These are phyloP conservation scores for Nannizziopsis barbatae DNA, from an alignment of 2,329 filamentous ascomycete genomes.

Conservation along the genomic window DNA sequence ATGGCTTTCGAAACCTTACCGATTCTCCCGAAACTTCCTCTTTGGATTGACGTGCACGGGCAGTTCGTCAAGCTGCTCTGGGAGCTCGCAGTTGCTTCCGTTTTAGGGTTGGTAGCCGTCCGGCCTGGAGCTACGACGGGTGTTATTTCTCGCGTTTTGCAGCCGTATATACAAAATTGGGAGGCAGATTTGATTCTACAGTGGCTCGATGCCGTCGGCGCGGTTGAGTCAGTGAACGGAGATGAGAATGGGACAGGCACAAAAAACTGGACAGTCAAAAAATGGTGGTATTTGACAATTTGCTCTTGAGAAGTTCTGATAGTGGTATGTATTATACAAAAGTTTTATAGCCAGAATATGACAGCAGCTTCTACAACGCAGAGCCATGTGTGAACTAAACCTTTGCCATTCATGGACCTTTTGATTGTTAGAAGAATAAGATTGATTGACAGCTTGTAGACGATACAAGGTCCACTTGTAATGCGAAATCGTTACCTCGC, in stretches of 20 bases:
- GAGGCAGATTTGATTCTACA: constrained; percentile 32
- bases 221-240: constrained; percentile 16
- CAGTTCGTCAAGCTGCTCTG: constrained; percentile 29
- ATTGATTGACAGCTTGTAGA: not conserved
- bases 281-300: constrained; percentile 36
- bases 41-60: constrained; percentile 42
- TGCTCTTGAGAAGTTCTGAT: constrained; percentile 1
- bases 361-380: too few species aligned
- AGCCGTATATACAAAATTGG: constrained; percentile 33
- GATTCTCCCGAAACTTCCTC: constrained; percentile 28
- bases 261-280: constrained; percentile 25
- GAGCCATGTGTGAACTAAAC: too few species aligned
- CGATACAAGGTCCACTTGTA: not conserved
- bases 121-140: constrained; percentile 31
- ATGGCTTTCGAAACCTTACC: not conserved
- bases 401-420: too few species aligned
- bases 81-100: constrained; percentile 33
- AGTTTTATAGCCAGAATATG: not conserved
- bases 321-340: not conserved
- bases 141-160: constrained; percentile 29
- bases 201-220: constrained; percentile 30
- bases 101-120: constrained; percentile 33
- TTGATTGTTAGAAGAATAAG: not conserved
- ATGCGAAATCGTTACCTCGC: not conserved
- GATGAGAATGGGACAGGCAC: constrained; percentile 14